Evolutionary conservation across 345 rosid species (phyloP).

Genomic region (Pugionium cornutum): DNA sequence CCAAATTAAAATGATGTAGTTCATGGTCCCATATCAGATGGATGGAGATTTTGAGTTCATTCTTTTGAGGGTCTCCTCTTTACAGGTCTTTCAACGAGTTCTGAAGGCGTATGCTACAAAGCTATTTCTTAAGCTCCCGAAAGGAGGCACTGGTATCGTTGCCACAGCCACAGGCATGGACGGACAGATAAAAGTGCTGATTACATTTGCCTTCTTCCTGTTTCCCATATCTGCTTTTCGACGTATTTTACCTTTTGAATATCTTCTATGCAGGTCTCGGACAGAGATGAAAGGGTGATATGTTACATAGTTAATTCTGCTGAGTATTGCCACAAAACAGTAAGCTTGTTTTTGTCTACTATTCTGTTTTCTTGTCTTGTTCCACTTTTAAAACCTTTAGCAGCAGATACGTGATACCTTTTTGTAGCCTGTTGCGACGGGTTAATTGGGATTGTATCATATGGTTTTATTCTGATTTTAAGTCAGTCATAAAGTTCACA

Average conservation of each 20-base stretch:
- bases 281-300: constrained; percentile 88
- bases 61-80: constrained; percentile 20
- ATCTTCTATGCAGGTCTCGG: constrained; percentile 66
- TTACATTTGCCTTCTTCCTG: constrained; percentile 11
- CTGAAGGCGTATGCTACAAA: constrained; percentile 88
- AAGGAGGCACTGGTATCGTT: constrained; percentile 92
- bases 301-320: constrained; percentile 95
- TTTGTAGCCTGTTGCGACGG: constrained; percentile 11
- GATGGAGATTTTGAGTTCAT: constrained; percentile 18
- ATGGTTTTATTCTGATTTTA: not conserved
- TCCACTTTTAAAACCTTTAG: constrained; percentile 18
- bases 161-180: constrained; percentile 99
- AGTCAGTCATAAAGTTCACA: constrained; percentile 11
- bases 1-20: constrained; percentile 9
- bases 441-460: constrained; percentile 17
- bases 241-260: not conserved
- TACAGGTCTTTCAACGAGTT: constrained; percentile 89
- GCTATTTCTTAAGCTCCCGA: constrained; percentile 86
- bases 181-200: constrained; percentile 84
- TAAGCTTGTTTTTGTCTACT: constrained; percentile 44
- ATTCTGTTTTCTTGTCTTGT: constrained; percentile 22
- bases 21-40: constrained; percentile 4
- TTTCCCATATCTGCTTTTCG: constrained; percentile 24
- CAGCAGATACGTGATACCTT: constrained; percentile 13
- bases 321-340: constrained; percentile 94